A percentile compares a stretch with the other conserved stretches of the same genome.
These are phyloP conservation scores for Talaromyces wortmannii DNA, from an alignment of 495 filamentous ascomycete species.

Conservation along the genomic window DNA sequence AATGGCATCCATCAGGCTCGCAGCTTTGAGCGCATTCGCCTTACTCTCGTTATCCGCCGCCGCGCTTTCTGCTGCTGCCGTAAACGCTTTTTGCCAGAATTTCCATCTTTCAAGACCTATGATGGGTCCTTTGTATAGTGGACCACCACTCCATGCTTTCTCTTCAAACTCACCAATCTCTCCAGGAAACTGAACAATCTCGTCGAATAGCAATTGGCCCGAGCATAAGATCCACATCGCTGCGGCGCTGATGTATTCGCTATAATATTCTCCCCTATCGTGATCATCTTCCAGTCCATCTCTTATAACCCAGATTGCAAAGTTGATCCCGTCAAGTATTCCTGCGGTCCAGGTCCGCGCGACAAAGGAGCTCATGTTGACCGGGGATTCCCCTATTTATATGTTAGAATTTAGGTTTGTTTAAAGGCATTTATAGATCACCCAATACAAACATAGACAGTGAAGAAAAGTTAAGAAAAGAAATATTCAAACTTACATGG, in stretches of 20 bases:
- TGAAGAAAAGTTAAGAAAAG: background rate
- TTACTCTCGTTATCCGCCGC: background rate
- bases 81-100: constrained; percentile 7
- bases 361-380: background rate
- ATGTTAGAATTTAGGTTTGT: background rate
- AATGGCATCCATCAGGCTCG: constrained; percentile 2
- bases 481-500: background rate
- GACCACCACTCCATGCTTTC: background rate
- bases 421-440: background rate
- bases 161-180: background rate
- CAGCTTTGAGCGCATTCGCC: background rate
- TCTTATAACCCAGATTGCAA: background rate
- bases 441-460: background rate
- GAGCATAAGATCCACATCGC: constrained; percentile 6
- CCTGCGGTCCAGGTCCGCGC: background rate
- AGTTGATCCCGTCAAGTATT: background rate
- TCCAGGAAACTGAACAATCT: constrained; percentile 3
- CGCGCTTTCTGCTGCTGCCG: background rate
- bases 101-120: constrained; percentile 5
- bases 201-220: constrained; percentile 2
- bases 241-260: background rate
- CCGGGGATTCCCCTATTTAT: background rate
- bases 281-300: background rate
- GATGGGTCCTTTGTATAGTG: constrained; percentile 3
- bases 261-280: background rate